Evolutionary conservation across 176 grass and related monocot genomes (phyloP), one percentile per base, ranked within the genome.

Genomic region (Eleusine coracana): DNA sequence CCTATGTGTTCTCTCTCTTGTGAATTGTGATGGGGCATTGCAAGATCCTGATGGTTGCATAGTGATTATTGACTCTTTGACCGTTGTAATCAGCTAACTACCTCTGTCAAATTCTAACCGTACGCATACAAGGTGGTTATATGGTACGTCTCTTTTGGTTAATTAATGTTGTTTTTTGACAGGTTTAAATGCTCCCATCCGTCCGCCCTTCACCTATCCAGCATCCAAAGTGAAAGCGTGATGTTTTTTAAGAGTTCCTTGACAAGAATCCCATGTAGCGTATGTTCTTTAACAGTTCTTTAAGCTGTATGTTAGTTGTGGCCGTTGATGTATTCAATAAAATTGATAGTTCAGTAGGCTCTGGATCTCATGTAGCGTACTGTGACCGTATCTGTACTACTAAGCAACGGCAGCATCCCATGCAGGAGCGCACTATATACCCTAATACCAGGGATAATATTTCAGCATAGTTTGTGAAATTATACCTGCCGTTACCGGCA

Each of bases 401-500:
- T 52, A 87, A 70, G 78, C 85, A 76, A 76, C 73, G 74, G 34
- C 79, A 14, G 11, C 23, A 82, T 82, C 45, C 66, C 69, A 45
- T 71, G 59, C 34, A 78, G 42, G 55, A 77, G n/a, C 70, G 72
- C 82, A 71, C 41, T 0, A 29, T 1, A 12, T 3, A 17, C 52
- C n/a, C 5, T 44, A 38, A 51, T 66, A 11, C 11, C 18, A 45
- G 10, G 29, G 37, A 77, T 82, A 40, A 64, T 64, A 10, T 23
- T 36, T 44, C 36, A 18, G 65, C 54, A 71, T 25, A 60, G 0
- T 46, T 16, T 38, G 48, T 68, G 65, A 67, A 79, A 16, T 21
- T 21, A n/a, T 50, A 58, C 66, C 62, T 79, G 76, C 41, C 82
- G 87, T 89, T 51, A 69, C 63, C 70, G 87, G 61, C 50, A 79